Conservation (phyloP, 139 green algal species). For the Tetradesmus lagerheimii region DNA sequence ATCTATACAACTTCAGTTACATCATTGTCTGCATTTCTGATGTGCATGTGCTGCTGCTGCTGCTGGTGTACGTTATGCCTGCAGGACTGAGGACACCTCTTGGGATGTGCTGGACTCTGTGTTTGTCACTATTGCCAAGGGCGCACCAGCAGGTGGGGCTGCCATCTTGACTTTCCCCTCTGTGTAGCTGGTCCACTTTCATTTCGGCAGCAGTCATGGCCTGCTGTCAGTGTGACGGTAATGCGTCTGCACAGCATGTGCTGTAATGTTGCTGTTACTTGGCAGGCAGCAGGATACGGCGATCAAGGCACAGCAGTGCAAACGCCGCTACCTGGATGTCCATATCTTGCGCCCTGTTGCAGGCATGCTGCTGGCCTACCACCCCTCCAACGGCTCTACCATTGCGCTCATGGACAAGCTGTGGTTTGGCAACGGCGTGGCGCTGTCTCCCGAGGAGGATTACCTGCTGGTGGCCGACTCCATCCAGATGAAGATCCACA, state of each 20-base stretch:
- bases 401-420: conserved; percentile 61
- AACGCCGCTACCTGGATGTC: too few relatives aligned
- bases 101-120: conserved; percentile 50
- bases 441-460: conserved; percentile 67
- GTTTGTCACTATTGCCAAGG: conserved; percentile 50
- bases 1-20: too few relatives aligned
- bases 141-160: conserved; percentile 48
- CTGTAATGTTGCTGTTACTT: too few relatives aligned
- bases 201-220: too few relatives aligned
- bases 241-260: too few relatives aligned
- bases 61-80: background rate
- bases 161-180: too few relatives aligned
- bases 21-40: too few relatives aligned
- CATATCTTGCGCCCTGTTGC: background rate
- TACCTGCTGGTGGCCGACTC: conserved; percentile 75
- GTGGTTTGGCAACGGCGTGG: conserved; percentile 85
- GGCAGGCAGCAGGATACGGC: too few relatives aligned
- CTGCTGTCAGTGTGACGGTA: too few relatives aligned
- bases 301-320: too few relatives aligned
- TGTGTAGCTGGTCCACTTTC: too few relatives aligned
- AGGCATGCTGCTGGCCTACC: conserved; percentile 75
- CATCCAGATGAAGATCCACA: conserved; percentile 40
- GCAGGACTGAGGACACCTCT: background rate
- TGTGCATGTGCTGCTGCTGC: background rate
- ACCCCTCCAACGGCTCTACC: conserved; percentile 59